Conservation (phyloP, 1,284 basidiomycete genomes). For the Sphaerobolus stellatus region DNA sequence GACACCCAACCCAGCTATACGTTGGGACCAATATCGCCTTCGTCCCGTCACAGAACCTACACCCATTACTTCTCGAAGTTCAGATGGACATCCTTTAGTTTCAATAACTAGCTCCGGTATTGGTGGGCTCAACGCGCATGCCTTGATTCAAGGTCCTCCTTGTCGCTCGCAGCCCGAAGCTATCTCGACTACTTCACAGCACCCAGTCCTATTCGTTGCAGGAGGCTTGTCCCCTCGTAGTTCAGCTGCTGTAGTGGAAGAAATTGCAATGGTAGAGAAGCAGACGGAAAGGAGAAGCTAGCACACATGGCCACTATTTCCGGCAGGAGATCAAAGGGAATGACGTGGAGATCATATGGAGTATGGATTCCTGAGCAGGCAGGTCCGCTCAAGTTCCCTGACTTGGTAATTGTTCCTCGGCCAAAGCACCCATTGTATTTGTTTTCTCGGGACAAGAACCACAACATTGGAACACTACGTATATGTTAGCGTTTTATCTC, state of each 20-base stretch:
- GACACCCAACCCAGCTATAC: slow-evolving; percentile 36
- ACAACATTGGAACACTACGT: too few relatives aligned
- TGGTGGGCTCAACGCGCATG: slow-evolving; percentile 42
- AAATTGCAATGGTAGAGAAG: slow-evolving; percentile 9
- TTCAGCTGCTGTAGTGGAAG: slow-evolving; percentile 19
- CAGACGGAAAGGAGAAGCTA: slow-evolving; percentile 9
- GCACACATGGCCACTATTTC: neutral
- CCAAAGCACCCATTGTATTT: slow-evolving; percentile 33
- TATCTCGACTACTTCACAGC: slow-evolving; percentile 7
- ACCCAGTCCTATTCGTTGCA: slow-evolving; percentile 27
- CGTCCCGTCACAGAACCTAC: slow-evolving; percentile 22
- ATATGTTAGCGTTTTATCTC: too few relatives aligned
- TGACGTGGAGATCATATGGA: slow-evolving; percentile 34
- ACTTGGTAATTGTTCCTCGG: slow-evolving; percentile 19
- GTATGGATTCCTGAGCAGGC: slow-evolving; percentile 16
- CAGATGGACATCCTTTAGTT: slow-evolving; percentile 25
- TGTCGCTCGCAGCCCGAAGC: slow-evolving; percentile 13
- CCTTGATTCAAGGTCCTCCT: slow-evolving; percentile 37
- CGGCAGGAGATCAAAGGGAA: slow-evolving; percentile 19
- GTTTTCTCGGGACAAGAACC: slow-evolving; percentile 44
- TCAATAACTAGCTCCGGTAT: slow-evolving; percentile 45
- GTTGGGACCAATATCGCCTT: slow-evolving; percentile 34
- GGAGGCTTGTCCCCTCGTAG: slow-evolving; percentile 39
- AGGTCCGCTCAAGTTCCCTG: slow-evolving; percentile 2
- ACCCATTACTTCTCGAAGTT: slow-evolving; percentile 18